Conservation (phyloP, 768 basidiomycete species). For the Gloeopeniophorella convolvens region DNA sequence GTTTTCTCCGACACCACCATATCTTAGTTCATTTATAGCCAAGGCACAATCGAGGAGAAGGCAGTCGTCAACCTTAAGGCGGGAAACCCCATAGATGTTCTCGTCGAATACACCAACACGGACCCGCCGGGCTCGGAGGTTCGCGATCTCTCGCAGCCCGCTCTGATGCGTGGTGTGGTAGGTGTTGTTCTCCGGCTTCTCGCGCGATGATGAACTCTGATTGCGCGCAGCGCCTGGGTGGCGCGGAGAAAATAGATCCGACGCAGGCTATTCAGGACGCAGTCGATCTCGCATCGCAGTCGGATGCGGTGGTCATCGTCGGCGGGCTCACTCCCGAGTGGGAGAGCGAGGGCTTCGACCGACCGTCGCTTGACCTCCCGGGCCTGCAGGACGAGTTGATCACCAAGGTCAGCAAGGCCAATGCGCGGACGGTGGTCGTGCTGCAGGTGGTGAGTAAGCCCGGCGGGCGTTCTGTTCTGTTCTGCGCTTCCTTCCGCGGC, state of each 20-base stretch:
- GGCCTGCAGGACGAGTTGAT: conserved; percentile 56
- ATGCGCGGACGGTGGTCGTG: conserved; percentile 52
- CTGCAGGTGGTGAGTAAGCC: conserved; percentile 47
- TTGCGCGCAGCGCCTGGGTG: conserved; percentile 52
- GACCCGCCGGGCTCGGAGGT: conserved; percentile 37
- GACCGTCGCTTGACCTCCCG: conserved; percentile 54
- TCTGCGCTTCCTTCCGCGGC: background rate
- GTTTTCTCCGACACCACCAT: background rate
- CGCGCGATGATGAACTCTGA: background rate
- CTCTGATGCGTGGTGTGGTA: conserved; percentile 64
- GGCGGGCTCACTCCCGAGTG: conserved; percentile 63
- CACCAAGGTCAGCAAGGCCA: conserved; percentile 42
- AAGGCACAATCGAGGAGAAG: conserved; percentile 63
- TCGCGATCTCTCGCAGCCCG: conserved; percentile 50
- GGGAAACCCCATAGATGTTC: conserved; percentile 41
- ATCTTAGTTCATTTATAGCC: conserved; percentile 28
- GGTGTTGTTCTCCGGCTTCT: conserved; percentile 18
- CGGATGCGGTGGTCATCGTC: conserved; percentile 53
- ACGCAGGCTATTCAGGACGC: conserved; percentile 52
- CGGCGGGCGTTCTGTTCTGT: too few species aligned
- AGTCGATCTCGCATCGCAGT: conserved; percentile 43
- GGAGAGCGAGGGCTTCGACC: conserved; percentile 73
- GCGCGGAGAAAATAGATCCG: conserved; percentile 52
- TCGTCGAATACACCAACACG: conserved; percentile 64
- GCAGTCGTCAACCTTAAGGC: conserved; percentile 41